phyloP scores from a whole-genome alignment of 2,329 filamentous ascomycete genomes.

The Colletotrichum eleusines region DNA sequence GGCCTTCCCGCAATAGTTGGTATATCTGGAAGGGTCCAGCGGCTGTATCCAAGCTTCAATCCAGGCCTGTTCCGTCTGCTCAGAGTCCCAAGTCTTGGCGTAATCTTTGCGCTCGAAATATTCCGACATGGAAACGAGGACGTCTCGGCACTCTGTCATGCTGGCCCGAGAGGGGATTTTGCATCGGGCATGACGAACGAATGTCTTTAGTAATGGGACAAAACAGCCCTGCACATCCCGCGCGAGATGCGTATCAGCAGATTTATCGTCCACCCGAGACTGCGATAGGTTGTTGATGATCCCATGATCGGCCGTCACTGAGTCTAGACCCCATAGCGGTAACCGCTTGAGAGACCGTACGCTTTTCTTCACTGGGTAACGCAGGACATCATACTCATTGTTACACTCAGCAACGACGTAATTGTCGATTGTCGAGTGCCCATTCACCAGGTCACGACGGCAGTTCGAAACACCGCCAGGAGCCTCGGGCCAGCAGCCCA shows the following conservation, averaged over 20 bases:
- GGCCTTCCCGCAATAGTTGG: no score
- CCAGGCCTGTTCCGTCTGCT: constrained; percentile 61
- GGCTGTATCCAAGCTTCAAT: constrained; percentile 61
- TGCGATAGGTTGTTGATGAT: constrained; percentile 66
- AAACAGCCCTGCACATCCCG: constrained; percentile 65
- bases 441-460: constrained; percentile 66
- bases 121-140: constrained; percentile 62
- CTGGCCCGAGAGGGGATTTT: constrained; percentile 57
- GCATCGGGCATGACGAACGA: constrained; percentile 63
- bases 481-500: constrained; percentile 65
- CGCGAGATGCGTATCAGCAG: constrained; percentile 54
- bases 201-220: constrained; percentile 62
- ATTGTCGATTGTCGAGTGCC: constrained; percentile 64
- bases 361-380: constrained; percentile 67
- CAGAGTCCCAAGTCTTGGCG: constrained; percentile 61
- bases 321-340: constrained; percentile 67
- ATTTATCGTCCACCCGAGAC: constrained; percentile 62
- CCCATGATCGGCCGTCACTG: constrained; percentile 64
- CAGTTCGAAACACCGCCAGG: constrained; percentile 68
- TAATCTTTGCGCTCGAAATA: constrained; percentile 66
- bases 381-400: constrained; percentile 66
- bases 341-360: constrained; percentile 66
- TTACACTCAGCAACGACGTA: constrained; percentile 67
- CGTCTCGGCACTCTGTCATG: constrained; percentile 59
- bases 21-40: constrained; percentile 55